Conservation (phyloP, 345 rosid genomes). For the Lepidium africanum region DNA sequence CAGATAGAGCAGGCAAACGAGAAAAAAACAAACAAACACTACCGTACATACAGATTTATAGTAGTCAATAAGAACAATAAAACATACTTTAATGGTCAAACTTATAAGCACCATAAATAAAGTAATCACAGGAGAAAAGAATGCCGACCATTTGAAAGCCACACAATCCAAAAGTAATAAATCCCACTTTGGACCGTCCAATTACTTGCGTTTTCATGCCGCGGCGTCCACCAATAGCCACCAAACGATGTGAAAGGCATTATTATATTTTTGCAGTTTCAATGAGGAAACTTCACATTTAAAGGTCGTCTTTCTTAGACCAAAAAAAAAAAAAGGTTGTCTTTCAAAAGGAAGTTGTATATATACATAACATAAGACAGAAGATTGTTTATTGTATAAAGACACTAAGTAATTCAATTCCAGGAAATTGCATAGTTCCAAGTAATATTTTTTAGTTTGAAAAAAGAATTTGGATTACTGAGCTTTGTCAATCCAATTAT, state of each 20-base stretch:
- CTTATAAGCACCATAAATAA: slow-evolving; percentile 10
- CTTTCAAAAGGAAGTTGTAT: no score
- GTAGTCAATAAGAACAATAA: not conserved
- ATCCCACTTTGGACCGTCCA: slow-evolving; percentile 22
- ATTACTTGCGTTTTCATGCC: slow-evolving; percentile 24
- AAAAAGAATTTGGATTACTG: no score
- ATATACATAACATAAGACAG: no score
- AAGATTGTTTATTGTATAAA: no score
- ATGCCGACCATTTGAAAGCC: slow-evolving; percentile 8
- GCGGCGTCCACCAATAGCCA: slow-evolving; percentile 22
- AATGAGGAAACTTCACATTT: not conserved
- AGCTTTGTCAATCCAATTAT: no score
- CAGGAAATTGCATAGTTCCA: no score
- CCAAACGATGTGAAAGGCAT: slow-evolving; percentile 12
- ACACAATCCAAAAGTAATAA: slow-evolving; percentile 1
- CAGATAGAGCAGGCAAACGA: no score
- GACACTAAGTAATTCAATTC: no score
- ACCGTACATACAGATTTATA: not conserved
- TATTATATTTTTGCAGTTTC: not conserved
- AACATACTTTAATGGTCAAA: not conserved
- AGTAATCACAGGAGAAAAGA: not conserved
- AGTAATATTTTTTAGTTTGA: no score
- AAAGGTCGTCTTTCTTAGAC: no score
- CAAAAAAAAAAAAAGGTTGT: no score
- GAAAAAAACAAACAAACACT: no score